These are phyloP conservation scores for Dalbergia cochinchinensis DNA, from an alignment of 306 rosid species.

Conservation along the genomic window DNA sequence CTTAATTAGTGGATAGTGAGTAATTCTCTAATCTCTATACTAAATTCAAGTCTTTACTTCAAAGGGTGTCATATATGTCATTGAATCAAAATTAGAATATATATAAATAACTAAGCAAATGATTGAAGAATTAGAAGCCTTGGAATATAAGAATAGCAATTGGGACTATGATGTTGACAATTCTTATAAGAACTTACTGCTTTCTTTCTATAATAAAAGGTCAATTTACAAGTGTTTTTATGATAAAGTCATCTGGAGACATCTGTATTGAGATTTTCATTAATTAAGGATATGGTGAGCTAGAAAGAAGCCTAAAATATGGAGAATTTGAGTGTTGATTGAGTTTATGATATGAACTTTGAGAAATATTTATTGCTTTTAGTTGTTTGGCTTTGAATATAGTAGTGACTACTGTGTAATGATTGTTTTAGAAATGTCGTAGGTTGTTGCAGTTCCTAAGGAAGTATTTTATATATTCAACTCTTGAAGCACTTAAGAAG, in stretches of 20 bases:
- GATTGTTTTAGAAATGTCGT: conserved; percentile 37
- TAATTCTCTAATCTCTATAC: neutral
- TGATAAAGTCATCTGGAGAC: neutral
- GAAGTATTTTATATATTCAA: no score
- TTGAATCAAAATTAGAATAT: no score
- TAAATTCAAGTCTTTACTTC: neutral
- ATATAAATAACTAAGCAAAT: neutral
- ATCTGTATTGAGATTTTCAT: conserved; percentile 3
- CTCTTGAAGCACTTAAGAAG: no score
- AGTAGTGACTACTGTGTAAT: no score
- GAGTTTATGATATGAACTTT: no score
- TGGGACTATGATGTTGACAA: neutral
- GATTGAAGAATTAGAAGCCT: neutral
- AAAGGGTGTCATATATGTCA: neutral
- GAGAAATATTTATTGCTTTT: no score
- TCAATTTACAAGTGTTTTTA: neutral
- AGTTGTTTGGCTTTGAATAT: no score
- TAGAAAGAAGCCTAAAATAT: no score
- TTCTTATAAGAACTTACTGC: neutral
- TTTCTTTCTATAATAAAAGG: neutral
- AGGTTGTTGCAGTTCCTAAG: conserved; percentile 96
- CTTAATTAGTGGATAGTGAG: neutral
- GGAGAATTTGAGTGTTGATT: no score
- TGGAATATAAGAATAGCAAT: neutral
- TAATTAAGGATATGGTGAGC: neutral